These are phyloP conservation scores for Aquilaria agallochum DNA, from an alignment of 441 rosid species.

Conservation along the genomic window DNA sequence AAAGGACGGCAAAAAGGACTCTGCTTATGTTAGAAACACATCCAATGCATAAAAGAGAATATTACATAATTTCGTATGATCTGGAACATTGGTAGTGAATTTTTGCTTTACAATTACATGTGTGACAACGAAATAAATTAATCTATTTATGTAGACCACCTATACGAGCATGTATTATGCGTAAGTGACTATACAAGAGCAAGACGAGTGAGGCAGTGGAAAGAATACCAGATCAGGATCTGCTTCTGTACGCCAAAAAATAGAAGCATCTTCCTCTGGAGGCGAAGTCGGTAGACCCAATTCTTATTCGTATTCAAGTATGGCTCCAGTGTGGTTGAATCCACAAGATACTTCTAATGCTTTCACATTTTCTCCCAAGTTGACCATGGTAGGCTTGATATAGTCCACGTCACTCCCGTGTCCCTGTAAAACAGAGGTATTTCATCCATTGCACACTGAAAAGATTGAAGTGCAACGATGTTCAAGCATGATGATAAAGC, in stretches of 20 bases:
- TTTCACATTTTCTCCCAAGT: slow-evolving; percentile 47
- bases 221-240: not conserved
- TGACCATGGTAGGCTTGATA: slow-evolving; percentile 45
- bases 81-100: no score
- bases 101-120: no score
- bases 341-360: slow-evolving; percentile 82
- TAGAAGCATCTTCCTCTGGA: not conserved
- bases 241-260: not conserved
- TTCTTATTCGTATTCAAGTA: slow-evolving; percentile 45
- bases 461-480: not conserved
- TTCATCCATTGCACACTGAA: slow-evolving; percentile 1
- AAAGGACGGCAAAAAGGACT: no score
- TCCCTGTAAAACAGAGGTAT: slow-evolving; percentile 46
- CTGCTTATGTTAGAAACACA: no score
- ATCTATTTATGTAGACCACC: no score
- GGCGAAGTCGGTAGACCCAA: not conserved
- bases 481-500: not conserved
- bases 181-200: not conserved
- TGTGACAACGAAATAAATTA: no score
- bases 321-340: slow-evolving; percentile 87
- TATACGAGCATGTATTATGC: no score
- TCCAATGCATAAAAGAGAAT: no score
- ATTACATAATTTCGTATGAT: no score
- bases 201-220: not conserved
- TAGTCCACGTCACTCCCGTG: slow-evolving; percentile 88